These are phyloP conservation scores for Candida vaughaniae DNA, from an alignment of 805 yeast genomes.

Conservation along the genomic window DNA sequence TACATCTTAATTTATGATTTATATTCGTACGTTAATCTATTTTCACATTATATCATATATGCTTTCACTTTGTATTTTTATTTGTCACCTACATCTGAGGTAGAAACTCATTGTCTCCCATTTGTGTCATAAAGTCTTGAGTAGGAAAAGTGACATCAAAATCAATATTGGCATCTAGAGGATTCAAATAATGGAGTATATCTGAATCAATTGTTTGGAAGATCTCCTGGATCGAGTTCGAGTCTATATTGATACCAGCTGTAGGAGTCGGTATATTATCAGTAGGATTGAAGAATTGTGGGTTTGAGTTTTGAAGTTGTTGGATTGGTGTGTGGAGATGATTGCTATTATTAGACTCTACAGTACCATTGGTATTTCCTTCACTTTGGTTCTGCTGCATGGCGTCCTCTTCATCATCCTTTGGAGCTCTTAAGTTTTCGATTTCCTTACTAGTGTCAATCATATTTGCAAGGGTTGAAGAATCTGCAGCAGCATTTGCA, in stretches of 20 bases:
- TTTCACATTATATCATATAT: no score
- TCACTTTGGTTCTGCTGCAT: neutral
- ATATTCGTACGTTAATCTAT: no score
- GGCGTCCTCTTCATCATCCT: slow-evolving; percentile 10
- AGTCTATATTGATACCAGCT: slow-evolving; percentile 5
- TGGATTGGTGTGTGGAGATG: no score
- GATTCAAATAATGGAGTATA: slow-evolving; percentile 26
- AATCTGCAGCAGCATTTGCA: slow-evolving; percentile 8
- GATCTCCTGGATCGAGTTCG: slow-evolving; percentile 22
- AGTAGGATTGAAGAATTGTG: neutral
- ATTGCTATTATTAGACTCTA: no score
- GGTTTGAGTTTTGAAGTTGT: neutral
- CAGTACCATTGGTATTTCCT: neutral
- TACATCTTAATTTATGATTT: no score
- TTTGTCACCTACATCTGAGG: no score
- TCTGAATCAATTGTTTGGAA: slow-evolving; percentile 33
- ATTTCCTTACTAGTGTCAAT: slow-evolving; percentile 32
- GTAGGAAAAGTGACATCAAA: slow-evolving; percentile 8
- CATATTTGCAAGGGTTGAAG: slow-evolving; percentile 23
- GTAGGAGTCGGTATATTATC: neutral
- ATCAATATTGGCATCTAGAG: slow-evolving; percentile 23
- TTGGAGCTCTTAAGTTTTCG: slow-evolving; percentile 28
- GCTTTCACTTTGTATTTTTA: no score
- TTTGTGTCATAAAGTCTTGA: no score
- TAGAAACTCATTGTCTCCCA: no score